Base-by-base conservation (phyloP, 2,329 filamentous ascomycete genomes). In the Colletotrichum plurivorum region DNA sequence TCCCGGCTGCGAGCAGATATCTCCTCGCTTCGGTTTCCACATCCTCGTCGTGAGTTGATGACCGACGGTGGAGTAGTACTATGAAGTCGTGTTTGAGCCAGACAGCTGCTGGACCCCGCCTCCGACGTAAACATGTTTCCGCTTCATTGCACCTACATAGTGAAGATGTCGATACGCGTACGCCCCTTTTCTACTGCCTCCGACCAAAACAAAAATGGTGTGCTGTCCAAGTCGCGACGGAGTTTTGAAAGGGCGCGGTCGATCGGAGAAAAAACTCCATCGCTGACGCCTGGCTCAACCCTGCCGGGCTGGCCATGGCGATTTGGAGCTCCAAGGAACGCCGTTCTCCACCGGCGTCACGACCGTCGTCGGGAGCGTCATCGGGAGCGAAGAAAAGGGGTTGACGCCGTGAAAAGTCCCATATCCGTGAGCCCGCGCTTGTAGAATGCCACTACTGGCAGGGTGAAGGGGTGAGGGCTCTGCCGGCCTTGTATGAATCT, bases 191-290 rank as follows among this genome's bases (percentile, higher is more conserved):
- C 31, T 36, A 36, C 31, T 10, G 10, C 31, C 31, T 8, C 31
- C 31, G 7, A 10, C n/a, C 45, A 10, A 22, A 22, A 25, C 31
- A 36, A 36, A 18, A 18, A 60, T 51, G 15, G 27, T 16, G 46
- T 13, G 45, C 45, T 16, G 57, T 10, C 45, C 25, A 41, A 6
- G 22, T 25, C 22, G 8, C 18, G 45, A 60, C 45, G 27, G 57
- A 18, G 46, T 18, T n/a, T 51, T 36, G 31, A 43, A 41, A 43
- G 46, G 41, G 18, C 18, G 43, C 46, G 31, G 57, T 25, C n/a
- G 5, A 43, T 52, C 57, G 46, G 57, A 52, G 57, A 60, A 60
- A 52, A 54, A 16, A 4, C 36, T 57, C 27, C 18, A 46, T 16
- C 8, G n/a, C 8, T 46, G 36, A 22, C 22, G 22, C 18, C 8